Evolutionary conservation across 1,139 yeast species (phyloP).

Genomic region (Blastobotrys buckinghamii): DNA sequence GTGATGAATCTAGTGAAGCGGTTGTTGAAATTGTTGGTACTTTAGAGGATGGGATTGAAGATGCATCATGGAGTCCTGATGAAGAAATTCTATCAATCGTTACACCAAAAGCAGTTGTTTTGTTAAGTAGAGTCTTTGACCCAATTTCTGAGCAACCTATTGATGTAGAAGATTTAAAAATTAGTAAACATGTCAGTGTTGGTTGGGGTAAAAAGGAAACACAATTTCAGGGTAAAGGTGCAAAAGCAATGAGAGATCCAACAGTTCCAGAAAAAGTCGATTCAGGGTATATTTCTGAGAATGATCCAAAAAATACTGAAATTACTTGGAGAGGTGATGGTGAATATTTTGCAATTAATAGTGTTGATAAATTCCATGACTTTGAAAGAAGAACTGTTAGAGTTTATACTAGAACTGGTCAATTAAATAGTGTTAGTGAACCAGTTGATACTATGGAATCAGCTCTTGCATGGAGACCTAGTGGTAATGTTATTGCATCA

Average conservation of each 20-base stretch:
- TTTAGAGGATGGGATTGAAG: constrained; percentile 66
- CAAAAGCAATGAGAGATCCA: constrained; percentile 89
- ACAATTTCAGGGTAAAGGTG: constrained; percentile 93
- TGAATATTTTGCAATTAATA: constrained; percentile 66
- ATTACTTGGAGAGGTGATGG: constrained; percentile 97
- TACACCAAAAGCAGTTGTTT: constrained; percentile 50
- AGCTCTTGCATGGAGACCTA: constrained; percentile 80
- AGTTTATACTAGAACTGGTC: constrained; percentile 71
- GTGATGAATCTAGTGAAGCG: constrained; percentile 44
- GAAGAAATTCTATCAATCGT: constrained; percentile 76
- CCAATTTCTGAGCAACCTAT: constrained; percentile 64
- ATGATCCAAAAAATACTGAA: constrained; percentile 41
- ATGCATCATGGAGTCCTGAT: constrained; percentile 88
- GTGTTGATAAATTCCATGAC: constrained; percentile 49
- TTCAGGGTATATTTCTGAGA: constrained; percentile 53
- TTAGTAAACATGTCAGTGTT: constrained; percentile 84
- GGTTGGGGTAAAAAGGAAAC: constrained; percentile 99
- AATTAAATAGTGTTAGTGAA: constrained; percentile 78
- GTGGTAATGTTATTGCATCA: constrained; percentile 81
- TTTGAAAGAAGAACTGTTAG: constrained; percentile 70
- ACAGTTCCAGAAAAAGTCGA: constrained; percentile 75
- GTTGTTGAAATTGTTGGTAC: constrained; percentile 70
- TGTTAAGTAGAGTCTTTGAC: constrained; percentile 74
- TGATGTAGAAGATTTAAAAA: constrained; percentile 56
- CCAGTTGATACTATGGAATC: constrained; percentile 81